phyloP scores from a whole-genome alignment of 768 basidiomycete species.

The Podaxis sp. region DNA sequence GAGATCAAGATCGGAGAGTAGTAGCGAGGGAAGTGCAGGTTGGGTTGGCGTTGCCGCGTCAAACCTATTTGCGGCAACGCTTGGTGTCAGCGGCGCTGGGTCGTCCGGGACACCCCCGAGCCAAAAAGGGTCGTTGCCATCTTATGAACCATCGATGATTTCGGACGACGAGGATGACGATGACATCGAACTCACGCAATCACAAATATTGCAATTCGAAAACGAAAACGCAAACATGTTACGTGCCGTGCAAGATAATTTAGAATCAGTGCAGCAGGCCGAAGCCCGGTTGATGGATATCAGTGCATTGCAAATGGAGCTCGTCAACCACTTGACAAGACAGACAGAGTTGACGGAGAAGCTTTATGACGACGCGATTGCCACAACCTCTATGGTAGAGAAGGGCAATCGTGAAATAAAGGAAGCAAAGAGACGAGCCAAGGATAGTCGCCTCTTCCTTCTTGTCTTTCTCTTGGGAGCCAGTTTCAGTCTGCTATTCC shows the following conservation, averaged over 20 bases:
- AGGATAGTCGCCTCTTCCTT: slow-evolving; percentile 87
- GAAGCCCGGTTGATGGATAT: slow-evolving; percentile 93
- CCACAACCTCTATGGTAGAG: slow-evolving; percentile 80
- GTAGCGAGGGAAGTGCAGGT: slow-evolving; percentile 15
- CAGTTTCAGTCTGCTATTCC: slow-evolving; percentile 85
- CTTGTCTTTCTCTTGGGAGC: slow-evolving; percentile 91
- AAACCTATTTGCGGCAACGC: slow-evolving; percentile 59
- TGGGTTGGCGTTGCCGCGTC: slow-evolving; percentile 65
- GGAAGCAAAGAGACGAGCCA: slow-evolving; percentile 84
- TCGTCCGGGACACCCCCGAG: slow-evolving; percentile 20
- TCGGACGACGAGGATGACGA: slow-evolving; percentile 65
- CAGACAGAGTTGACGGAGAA: slow-evolving; percentile 94
- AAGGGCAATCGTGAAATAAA: slow-evolving; percentile 89
- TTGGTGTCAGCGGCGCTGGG: slow-evolving; percentile 40
- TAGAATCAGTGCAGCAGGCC: slow-evolving; percentile 89
- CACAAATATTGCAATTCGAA: slow-evolving; percentile 92
- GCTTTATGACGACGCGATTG: slow-evolving; percentile 92
- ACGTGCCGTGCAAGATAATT: slow-evolving; percentile 78
- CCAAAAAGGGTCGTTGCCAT: slow-evolving; percentile 18
- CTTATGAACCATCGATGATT: slow-evolving; percentile 33
- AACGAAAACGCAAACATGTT: slow-evolving; percentile 87
- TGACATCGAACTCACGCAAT: slow-evolving; percentile 78
- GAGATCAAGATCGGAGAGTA: slow-evolving; percentile 26
- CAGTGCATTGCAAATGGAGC: slow-evolving; percentile 87
- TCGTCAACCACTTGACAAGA: slow-evolving; percentile 81